Evolutionary conservation across 2,329 filamentous ascomycete species (phyloP).

Genomic region (Nothophoma quercina): DNA sequence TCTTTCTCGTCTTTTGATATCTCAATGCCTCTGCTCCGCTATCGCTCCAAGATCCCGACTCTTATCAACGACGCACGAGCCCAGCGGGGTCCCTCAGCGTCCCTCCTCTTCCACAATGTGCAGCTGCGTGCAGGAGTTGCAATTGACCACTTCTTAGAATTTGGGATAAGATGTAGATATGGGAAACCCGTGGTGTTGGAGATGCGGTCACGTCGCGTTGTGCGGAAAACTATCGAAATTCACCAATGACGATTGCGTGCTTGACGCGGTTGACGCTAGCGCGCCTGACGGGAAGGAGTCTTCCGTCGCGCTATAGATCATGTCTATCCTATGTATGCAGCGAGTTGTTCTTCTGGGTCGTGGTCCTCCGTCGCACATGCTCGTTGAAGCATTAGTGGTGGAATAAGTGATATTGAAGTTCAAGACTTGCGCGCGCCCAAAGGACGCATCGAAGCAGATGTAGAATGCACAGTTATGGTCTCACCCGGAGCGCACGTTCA

Average conservation of each 20-base stretch:
- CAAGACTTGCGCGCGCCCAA: too few species aligned
- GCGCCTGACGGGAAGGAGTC: conserved; percentile 11
- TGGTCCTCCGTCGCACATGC: too few species aligned
- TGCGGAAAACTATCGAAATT: conserved; percentile 10
- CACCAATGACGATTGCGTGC: conserved; percentile 22
- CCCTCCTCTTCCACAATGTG: not conserved
- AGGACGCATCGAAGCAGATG: too few species aligned
- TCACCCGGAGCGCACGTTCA: too few species aligned
- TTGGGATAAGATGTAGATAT: not conserved
- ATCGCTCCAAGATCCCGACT: conserved; percentile 3
- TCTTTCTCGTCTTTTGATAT: not conserved
- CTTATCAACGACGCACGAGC: conserved; percentile 10
- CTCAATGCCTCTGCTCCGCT: not conserved
- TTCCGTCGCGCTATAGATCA: too few species aligned
- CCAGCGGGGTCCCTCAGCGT: not conserved
- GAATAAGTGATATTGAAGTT: too few species aligned
- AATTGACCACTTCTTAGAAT: not conserved
- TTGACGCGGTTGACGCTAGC: conserved; percentile 12
- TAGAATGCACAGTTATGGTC: too few species aligned
- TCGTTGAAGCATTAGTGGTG: too few species aligned
- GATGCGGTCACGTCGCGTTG: conserved; percentile 1
- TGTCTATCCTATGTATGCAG: too few species aligned
- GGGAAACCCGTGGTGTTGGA: conserved; percentile 1
- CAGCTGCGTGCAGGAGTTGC: not conserved
- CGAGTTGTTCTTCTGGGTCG: too few species aligned